Evolutionary conservation across 495 filamentous ascomycete species (phyloP).

Genomic region (Penicillium waksmanii): DNA sequence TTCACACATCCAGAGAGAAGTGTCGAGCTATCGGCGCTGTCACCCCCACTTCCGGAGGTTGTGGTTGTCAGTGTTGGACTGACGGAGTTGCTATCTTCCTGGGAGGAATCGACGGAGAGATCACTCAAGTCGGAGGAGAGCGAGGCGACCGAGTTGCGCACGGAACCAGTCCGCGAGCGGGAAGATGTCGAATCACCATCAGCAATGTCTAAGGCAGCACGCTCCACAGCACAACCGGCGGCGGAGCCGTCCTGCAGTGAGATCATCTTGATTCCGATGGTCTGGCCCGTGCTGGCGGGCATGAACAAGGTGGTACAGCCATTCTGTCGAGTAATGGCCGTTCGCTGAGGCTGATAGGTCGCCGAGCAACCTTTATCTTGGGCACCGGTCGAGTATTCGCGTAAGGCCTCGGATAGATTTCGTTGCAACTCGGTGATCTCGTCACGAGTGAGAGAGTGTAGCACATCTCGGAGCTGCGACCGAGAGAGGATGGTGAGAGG

Average conservation of each 20-base stretch:
- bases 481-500: constrained; percentile 77
- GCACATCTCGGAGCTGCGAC: constrained; percentile 66
- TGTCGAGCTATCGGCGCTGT: constrained; percentile 30
- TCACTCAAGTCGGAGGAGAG: constrained; percentile 47
- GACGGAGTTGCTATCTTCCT: constrained; percentile 32
- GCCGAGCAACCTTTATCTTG: constrained; percentile 61
- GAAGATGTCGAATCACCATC: constrained; percentile 22
- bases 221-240: constrained; percentile 42
- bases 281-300: constrained; percentile 70
- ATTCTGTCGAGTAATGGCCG: constrained; percentile 67
- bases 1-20: constrained; percentile 42
- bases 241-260: constrained; percentile 47
- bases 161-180: constrained; percentile 18
- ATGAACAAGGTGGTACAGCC: constrained; percentile 89
- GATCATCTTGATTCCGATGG: constrained; percentile 66
- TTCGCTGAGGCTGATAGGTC: constrained; percentile 76
- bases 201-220: constrained; percentile 16
- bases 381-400: constrained; percentile 78
- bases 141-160: constrained; percentile 40
- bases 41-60: constrained; percentile 30
- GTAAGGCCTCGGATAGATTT: constrained; percentile 72
- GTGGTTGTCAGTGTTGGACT: constrained; percentile 28
- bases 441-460: constrained; percentile 69
- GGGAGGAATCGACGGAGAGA: constrained; percentile 39
- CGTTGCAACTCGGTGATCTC: constrained; percentile 69